Evolutionary conservation across 805 yeast species (phyloP).

Genomic region (Blastobotrys parvus): DNA sequence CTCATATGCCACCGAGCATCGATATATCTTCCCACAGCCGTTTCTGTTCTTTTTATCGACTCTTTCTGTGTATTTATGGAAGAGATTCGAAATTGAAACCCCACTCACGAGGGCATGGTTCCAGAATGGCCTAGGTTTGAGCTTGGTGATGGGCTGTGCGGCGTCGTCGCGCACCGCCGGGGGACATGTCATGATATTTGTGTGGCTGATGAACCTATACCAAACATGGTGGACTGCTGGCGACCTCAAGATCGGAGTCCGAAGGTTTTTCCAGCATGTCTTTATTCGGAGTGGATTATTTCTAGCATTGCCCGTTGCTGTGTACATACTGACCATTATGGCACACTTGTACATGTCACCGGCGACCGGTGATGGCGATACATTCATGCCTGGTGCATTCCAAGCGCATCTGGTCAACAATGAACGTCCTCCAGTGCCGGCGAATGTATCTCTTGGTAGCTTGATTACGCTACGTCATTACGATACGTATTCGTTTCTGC

Average conservation of each 20-base stretch:
- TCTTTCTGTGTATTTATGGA: slow-evolving; percentile 36
- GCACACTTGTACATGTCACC: slow-evolving; percentile 34
- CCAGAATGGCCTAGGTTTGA: slow-evolving; percentile 31
- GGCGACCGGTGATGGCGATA: slow-evolving; percentile 39
- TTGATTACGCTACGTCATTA: slow-evolving; percentile 55
- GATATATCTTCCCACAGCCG: slow-evolving; percentile 31
- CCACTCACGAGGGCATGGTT: slow-evolving; percentile 40
- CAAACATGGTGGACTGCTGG: slow-evolving; percentile 51
- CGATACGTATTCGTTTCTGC: slow-evolving; percentile 55
- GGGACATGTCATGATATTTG: slow-evolving; percentile 43
- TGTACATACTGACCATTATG: slow-evolving; percentile 41
- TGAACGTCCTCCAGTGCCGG: slow-evolving; percentile 32
- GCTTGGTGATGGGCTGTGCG: slow-evolving; percentile 34
- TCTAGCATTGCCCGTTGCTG: slow-evolving; percentile 38
- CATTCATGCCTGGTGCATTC: slow-evolving; percentile 46
- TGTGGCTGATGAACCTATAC: slow-evolving; percentile 31
- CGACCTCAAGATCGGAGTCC: slow-evolving; percentile 39
- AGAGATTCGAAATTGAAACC: slow-evolving; percentile 29
- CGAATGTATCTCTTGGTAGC: slow-evolving; percentile 54
- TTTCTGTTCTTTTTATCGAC: slow-evolving; percentile 21
- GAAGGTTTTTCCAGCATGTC: slow-evolving; percentile 28
- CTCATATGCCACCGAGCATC: slow-evolving; percentile 40
- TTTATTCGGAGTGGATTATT: slow-evolving; percentile 29
- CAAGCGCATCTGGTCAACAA: slow-evolving; percentile 38
- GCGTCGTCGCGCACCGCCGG: slow-evolving; percentile 52